phyloP scores from a whole-genome alignment of 2,329 filamentous ascomycete genomes.

The Leptodontidium sp. region DNA sequence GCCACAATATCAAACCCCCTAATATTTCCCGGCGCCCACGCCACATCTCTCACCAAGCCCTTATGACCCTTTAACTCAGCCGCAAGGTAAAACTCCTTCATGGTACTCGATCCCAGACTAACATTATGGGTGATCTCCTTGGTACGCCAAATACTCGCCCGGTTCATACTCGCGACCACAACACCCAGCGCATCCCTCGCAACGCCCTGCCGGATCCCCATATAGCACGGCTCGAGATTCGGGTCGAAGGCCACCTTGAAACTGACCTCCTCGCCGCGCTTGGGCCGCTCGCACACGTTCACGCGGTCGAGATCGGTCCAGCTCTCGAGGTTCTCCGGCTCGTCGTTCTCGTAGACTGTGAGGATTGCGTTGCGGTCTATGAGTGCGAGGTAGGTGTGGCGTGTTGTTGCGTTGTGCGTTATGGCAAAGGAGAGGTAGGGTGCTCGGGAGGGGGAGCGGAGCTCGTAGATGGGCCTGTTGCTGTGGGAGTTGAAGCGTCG shows the following conservation, averaged over 20 bases:
- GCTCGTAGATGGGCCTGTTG: conserved; percentile 64
- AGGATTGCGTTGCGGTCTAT: conserved; percentile 84
- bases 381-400: conserved; percentile 85
- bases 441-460: conserved; percentile 39
- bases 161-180: conserved; percentile 86
- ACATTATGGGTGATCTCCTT: conserved; percentile 60
- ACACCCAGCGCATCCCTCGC: conserved; percentile 80
- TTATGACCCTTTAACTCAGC: conserved; percentile 77
- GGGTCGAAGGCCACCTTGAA: conserved; percentile 91
- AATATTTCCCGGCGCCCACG: conserved; percentile 92
- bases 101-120: conserved; percentile 63
- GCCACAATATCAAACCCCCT: conserved; percentile 90
- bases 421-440: conserved; percentile 83
- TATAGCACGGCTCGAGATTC: conserved; percentile 82
- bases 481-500: conserved; percentile 79
- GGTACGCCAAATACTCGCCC: conserved; percentile 84
- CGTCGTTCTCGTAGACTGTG: conserved; percentile 83
- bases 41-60: conserved; percentile 83
- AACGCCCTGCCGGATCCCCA: conserved; percentile 81
- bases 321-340: conserved; percentile 80
- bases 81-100: conserved; percentile 85
- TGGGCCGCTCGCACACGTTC: conserved; percentile 73
- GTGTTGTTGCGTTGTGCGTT: conserved; percentile 79
- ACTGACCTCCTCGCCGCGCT: conserved; percentile 83
- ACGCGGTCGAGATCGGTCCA: conserved; percentile 82